phyloP scores from a whole-genome alignment of 192 early-diverging fungal species.

The Umbelopsis vinacea region DNA sequence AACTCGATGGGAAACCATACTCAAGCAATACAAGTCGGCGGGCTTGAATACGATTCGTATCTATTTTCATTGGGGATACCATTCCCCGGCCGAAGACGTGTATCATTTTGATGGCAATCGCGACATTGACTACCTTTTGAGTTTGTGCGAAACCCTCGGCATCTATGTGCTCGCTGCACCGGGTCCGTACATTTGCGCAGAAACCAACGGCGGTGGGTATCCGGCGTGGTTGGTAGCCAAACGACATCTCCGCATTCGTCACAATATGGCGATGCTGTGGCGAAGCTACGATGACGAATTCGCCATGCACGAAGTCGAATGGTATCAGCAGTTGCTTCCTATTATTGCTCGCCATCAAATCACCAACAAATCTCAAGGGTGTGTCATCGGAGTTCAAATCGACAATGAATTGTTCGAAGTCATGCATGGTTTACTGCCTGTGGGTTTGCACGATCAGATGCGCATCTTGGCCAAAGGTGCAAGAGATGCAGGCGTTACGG shows the following conservation, averaged over 20 bases:
- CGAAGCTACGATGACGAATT: constrained; percentile 73
- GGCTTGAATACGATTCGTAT: constrained; percentile 85
- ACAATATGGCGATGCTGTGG: constrained; percentile 67
- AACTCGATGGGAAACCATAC: constrained; percentile 65
- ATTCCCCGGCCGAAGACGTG: constrained; percentile 72
- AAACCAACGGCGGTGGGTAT: constrained; percentile 75
- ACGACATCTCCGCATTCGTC: constrained; percentile 71
- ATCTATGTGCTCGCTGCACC: constrained; percentile 83
- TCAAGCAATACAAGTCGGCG: constrained; percentile 71
- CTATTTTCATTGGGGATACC: constrained; percentile 90
- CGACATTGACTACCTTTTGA: constrained; percentile 73
- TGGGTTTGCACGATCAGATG: constrained; percentile 84
- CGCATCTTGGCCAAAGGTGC: constrained; percentile 74
- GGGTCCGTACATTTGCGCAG: constrained; percentile 83
- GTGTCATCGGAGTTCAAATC: constrained; percentile 79
- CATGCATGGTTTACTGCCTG: constrained; percentile 61
- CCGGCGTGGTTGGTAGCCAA: constrained; percentile 83
- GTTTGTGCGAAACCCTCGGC: constrained; percentile 72
- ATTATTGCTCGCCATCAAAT: constrained; percentile 81
- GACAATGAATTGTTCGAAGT: constrained; percentile 80
- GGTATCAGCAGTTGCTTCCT: constrained; percentile 74
- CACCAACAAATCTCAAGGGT: constrained; percentile 66
- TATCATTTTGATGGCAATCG: constrained; percentile 78
- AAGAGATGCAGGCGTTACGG: constrained; percentile 73
- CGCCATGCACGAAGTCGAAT: constrained; percentile 72